Base-by-base conservation (phyloP, 768 basidiomycete species). In the Rhizopogon vinicolor region DNA sequence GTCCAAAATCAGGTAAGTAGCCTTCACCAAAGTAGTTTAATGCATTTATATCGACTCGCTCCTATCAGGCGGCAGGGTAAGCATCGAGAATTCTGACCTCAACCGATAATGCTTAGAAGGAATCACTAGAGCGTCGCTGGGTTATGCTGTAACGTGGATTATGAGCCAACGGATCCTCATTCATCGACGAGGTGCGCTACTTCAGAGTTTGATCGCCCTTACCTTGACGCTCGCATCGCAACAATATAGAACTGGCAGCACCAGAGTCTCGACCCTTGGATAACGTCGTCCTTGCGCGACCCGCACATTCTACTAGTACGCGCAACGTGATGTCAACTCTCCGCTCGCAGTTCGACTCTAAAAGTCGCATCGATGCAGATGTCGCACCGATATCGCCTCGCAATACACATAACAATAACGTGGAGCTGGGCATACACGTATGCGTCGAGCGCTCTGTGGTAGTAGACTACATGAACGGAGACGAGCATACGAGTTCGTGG, bases 141-240 rank as follows among this genome's bases (percentile, higher is more conserved):
- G 76, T 55, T 83, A 82, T 59, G 75, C 72, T 41, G 73, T 80
- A 48, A 81, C 79, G 41, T 84, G 81, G 81, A 83, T 84, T 63
- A 82, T 81, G 82, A 79, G 78, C 31, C 81, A 84, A 59, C 73
- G 78, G 56, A 74, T 85, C 51, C 65, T 85, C 49, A 75, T 83
- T 54, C 81, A 84, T 71, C 72, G 83, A 43, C 77, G 80, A 65
- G 75, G 83, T 78, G 54, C 37, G 71, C 33, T 12, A 10, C 3
- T 44, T 5, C 18, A 16, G 31, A 49, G 14, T 12, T 22, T 22
- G 19, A 37, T 19, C 16, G 5, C 7, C 10, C 14, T 16, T 37
- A 5, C 19, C 1, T 14, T 49, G 3, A 49, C 5, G 0, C 8
- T 16, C 3, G 31, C 33, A 2, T 43, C 16, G 8, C 35, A 41